Conservation (phyloP, 257 asterid genomes). For the Solanum chaucha region DNA sequence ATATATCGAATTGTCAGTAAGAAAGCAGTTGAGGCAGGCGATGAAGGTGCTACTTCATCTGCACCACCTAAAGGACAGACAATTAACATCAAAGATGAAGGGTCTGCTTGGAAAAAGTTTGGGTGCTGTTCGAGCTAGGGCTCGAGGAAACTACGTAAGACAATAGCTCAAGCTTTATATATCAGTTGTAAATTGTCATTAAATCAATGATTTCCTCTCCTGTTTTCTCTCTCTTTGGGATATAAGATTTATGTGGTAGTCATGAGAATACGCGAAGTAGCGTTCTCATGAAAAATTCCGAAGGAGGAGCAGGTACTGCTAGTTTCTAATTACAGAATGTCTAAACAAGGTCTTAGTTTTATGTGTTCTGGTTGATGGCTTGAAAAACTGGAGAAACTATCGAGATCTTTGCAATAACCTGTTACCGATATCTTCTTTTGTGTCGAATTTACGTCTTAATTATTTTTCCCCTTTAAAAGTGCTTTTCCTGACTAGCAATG, state of each 20-base stretch:
- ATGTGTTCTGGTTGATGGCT: background rate
- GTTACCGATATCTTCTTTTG: background rate
- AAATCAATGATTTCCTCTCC: background rate
- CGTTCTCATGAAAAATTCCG: background rate
- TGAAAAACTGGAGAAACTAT: background rate
- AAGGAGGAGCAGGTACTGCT: background rate
- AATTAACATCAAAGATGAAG: constrained; percentile 19
- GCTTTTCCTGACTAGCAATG: background rate
- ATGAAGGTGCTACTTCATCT: constrained; percentile 17
- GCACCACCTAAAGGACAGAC: constrained; percentile 23
- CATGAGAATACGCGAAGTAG: constrained; percentile 3
- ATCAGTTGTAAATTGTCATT: constrained; percentile 3
- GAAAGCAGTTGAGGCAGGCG: constrained; percentile 22
- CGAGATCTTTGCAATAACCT: background rate
- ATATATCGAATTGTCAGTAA: constrained; percentile 15
- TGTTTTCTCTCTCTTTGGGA: background rate
- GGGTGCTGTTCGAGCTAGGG: constrained; percentile 28
- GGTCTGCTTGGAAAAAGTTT: constrained; percentile 17
- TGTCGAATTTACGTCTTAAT: background rate
- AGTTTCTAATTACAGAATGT: background rate
- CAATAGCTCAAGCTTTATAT: background rate
- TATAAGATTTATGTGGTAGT: background rate
- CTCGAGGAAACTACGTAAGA: background rate
- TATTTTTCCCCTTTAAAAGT: background rate
- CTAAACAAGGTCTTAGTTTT: background rate